These are phyloP conservation scores for Extremus antarcticus DNA, from an alignment of 495 filamentous ascomycete genomes.

Conservation along the genomic window DNA sequence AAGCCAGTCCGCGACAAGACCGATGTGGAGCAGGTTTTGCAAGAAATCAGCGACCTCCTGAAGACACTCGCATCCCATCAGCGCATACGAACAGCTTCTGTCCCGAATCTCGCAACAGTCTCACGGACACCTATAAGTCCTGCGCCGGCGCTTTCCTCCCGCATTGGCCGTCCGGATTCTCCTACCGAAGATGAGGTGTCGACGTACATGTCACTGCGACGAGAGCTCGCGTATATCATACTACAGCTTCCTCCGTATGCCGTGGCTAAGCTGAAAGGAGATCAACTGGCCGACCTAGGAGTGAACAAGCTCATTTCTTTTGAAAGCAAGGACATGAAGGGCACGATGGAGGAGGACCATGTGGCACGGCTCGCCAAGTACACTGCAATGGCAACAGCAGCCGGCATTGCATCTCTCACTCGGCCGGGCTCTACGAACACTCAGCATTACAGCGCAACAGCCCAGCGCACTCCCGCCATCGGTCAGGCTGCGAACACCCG, in stretches of 20 bases:
- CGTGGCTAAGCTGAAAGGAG: slow-evolving; percentile 73
- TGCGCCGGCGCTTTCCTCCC: slow-evolving; percentile 30
- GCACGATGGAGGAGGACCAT: slow-evolving; percentile 83
- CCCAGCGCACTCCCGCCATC: slow-evolving; percentile 17
- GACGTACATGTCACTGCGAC: slow-evolving; percentile 64
- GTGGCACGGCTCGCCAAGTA: slow-evolving; percentile 28
- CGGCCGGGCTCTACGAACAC: slow-evolving; percentile 9
- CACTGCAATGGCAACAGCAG: slow-evolving; percentile 19
- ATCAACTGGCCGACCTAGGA: slow-evolving; percentile 68
- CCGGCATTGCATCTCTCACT: slow-evolving; percentile 14
- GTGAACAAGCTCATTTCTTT: slow-evolving; percentile 74
- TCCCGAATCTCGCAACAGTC: slow-evolving; percentile 31
- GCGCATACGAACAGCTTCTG: slow-evolving; percentile 60
- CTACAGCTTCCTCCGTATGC: slow-evolving; percentile 71
- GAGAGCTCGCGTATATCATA: slow-evolving; percentile 61
- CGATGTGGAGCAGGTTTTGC: slow-evolving; percentile 52
- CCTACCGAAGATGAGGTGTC: slow-evolving; percentile 56
- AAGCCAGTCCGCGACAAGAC: slow-evolving; percentile 44
- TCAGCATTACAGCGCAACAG: slow-evolving; percentile 16
- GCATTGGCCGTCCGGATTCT: slow-evolving; percentile 34
- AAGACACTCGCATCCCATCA: slow-evolving; percentile 81
- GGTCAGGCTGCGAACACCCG: slow-evolving; percentile 20
- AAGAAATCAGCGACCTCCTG: slow-evolving; percentile 71
- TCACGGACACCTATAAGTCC: slow-evolving; percentile 29
- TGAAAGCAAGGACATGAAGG: slow-evolving; percentile 58